phyloP scores from a whole-genome alignment of 2,329 filamentous ascomycete species.

The Colletotrichum liriopes region DNA sequence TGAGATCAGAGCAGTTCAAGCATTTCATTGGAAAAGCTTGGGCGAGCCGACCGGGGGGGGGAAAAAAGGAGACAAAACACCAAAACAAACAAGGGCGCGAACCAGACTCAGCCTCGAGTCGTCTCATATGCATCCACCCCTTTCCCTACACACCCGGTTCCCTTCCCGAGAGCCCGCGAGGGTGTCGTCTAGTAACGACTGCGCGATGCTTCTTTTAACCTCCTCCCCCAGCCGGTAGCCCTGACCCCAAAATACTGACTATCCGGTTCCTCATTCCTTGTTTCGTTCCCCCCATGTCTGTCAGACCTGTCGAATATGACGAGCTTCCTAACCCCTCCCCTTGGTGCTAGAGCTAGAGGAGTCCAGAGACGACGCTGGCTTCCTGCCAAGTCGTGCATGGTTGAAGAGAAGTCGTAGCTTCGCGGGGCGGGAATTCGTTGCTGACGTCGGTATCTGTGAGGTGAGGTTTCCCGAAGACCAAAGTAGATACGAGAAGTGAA shows the following conservation, averaged over 20 bases:
- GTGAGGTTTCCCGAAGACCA: background rate
- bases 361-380: background rate
- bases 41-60: background rate
- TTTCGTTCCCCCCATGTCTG: background rate
- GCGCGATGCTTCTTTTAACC: constrained; percentile 1
- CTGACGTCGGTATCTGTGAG: background rate
- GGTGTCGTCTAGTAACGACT: constrained; percentile 42
- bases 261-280: background rate
- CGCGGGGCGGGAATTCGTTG: background rate
- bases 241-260: background rate
- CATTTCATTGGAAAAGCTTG: background rate
- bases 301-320: background rate
- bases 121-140: constrained; percentile 24
- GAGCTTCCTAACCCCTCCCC: background rate
- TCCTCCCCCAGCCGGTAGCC: background rate
- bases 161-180: constrained; percentile 4
- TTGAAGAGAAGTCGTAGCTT: background rate
- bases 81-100: background rate
- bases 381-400: background rate
- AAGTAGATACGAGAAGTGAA: constrained; percentile 39
- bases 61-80: background rate
- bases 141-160: background rate
- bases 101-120: constrained; percentile 10
- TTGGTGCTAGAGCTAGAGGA: background rate
- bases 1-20: background rate